Conservation (phyloP, 2,329 filamentous ascomycete genomes). For the Cladosporium sp. region DNA sequence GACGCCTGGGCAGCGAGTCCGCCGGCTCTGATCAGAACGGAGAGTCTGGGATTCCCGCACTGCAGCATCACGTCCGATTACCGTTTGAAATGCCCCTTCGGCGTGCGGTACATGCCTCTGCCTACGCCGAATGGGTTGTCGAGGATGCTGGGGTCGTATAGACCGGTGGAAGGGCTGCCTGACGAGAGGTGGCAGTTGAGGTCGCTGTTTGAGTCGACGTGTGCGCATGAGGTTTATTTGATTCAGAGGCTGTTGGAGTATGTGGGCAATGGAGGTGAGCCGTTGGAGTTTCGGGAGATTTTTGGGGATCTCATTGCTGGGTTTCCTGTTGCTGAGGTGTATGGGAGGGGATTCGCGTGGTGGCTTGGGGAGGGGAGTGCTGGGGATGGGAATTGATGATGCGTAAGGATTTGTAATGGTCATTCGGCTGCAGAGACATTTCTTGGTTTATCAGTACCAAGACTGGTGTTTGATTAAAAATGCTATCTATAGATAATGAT, state of each 20-base stretch:
- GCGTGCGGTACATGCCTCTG: slow-evolving; percentile 5
- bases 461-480: background rate
- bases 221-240: slow-evolving; percentile 6
- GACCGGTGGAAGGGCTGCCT: slow-evolving; percentile 1
- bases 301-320: background rate
- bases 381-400: background rate
- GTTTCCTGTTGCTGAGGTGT: background rate
- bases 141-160: slow-evolving; percentile 7
- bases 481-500: slow-evolving; percentile 12
- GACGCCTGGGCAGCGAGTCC: background rate
- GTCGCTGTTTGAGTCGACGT: slow-evolving; percentile 9
- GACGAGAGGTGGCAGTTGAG: slow-evolving; percentile 9
- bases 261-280: slow-evolving; percentile 5
- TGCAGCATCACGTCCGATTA: background rate
- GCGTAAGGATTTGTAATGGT: too few relatives aligned
- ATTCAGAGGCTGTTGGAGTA: slow-evolving; percentile 2
- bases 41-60: slow-evolving; percentile 5
- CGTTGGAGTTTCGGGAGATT: slow-evolving; percentile 1
- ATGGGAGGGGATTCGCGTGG: slow-evolving; percentile 2
- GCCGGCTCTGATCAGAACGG: background rate
- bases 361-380: slow-evolving; percentile 5
- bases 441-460: too few relatives aligned
- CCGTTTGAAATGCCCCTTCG: slow-evolving; percentile 3
- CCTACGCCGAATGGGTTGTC: background rate
- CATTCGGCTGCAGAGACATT: too few relatives aligned